Base-by-base conservation (phyloP, 805 yeast genomes). In the Kurtzmaniella cleridarum region DNA sequence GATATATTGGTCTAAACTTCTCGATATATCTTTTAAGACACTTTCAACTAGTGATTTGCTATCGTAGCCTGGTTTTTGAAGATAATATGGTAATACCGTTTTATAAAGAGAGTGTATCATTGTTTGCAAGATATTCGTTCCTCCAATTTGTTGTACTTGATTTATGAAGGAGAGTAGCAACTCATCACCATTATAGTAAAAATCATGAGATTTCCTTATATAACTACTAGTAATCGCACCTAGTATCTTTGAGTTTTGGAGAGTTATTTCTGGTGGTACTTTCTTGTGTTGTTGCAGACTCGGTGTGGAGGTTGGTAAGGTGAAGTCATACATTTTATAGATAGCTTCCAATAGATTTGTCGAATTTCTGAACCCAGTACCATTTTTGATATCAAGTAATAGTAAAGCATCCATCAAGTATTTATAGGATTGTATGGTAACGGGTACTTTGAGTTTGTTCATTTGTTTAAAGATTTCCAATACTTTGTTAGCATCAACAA, bases 401-500 rank as follows among this genome's bases (percentile, higher is more conserved):
- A 55, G 17, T 27, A 64, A 51, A 5, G 71, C 59, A 37, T 48
- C 44, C 50, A 65, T 52, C 41, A 66, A 47, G 43, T 47, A 53
- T 17, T 50, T 49, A 41, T 66, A 66, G 0, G 67, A 57, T 28
- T 50, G 47, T 0, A 64, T 45, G 3, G 64, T 41, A 6, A 60
- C 46, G 4, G 40, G 37, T 6, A 64, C 43, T 12, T 55, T 53
- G 6, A 37, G 40, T 3, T 47, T 45, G 3, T 55, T 64, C 71
- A 68, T 64, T 17, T 55, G 53, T 33, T 59, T 54, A 42, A 65
- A 66, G 5, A 62, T 27, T 11, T 55, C 51, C 35, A 66, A 47
- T 9, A 62, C 53, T 18, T 53, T 47, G 1, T 56, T 44, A 35
- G 54, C 46, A 11, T 51, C 47, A 18, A 49, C 51, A 30, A 46